Conservation (phyloP, 345 rosid genomes). For the Atalantia buxifolia region DNA sequence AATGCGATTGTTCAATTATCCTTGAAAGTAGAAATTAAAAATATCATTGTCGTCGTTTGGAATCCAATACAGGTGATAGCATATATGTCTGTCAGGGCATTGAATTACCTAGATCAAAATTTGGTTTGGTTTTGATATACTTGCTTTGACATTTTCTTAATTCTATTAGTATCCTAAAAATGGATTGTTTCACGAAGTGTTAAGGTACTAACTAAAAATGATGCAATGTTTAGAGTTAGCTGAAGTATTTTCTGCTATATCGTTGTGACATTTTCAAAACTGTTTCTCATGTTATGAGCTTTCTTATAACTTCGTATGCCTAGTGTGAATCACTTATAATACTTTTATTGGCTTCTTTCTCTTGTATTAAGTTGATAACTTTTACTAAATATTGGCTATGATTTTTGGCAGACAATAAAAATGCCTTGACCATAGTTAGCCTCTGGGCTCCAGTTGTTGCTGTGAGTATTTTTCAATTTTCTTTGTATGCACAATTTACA, state of each 20-base stretch:
- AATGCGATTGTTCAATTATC: neutral
- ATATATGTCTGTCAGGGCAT: neutral
- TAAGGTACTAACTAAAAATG: neutral
- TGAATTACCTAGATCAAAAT: neutral
- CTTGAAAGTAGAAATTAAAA: neutral
- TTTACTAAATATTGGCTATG: slow-evolving; percentile 22
- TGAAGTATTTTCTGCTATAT: neutral
- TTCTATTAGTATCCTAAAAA: neutral
- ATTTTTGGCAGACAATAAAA: slow-evolving; percentile 67
- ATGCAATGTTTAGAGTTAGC: neutral
- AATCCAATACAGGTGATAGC: neutral
- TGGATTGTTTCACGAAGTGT: neutral
- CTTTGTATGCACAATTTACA: neutral
- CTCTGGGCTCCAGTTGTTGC: slow-evolving; percentile 98
- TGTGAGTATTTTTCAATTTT: slow-evolving; percentile 47
- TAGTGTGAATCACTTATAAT: neutral
- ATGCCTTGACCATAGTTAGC: slow-evolving; percentile 75
- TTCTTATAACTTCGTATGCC: neutral
- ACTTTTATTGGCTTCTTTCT: neutral
- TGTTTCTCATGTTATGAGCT: neutral
- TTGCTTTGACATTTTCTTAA: neutral
- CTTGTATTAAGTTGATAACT: slow-evolving; percentile 9
- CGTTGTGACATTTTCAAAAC: neutral
- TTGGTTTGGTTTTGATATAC: neutral
- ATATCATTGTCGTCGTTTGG: neutral